A percentile compares a stretch with the other conserved stretches of the same genome.
These are phyloP conservation scores for Monoraphidium neglectum DNA, from an alignment of 139 green algal genomes.

Conservation along the genomic window DNA sequence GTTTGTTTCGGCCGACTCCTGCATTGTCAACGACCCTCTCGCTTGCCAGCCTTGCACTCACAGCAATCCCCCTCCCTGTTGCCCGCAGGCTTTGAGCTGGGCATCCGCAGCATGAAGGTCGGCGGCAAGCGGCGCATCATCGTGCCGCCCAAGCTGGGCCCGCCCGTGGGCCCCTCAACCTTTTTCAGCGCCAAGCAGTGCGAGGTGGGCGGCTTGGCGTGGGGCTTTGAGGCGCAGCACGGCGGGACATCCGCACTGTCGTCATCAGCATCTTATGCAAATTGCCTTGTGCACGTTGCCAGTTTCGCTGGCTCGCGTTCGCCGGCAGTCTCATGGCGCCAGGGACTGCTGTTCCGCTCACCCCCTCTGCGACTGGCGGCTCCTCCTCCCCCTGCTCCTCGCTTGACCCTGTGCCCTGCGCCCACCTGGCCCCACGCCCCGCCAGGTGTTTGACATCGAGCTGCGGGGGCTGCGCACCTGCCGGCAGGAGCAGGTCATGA, in stretches of 20 bases:
- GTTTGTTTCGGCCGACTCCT: no score
- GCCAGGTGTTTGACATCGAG: conserved; percentile 97
- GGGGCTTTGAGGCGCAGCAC: neutral
- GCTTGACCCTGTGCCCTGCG: neutral
- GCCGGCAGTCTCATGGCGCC: neutral
- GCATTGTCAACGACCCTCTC: no score
- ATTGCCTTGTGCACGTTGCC: neutral
- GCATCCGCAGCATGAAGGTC: conserved; percentile 80
- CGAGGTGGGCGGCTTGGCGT: conserved; percentile 52
- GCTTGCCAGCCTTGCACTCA: no score
- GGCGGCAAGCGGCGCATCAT: conserved; percentile 90
- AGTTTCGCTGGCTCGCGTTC: neutral
- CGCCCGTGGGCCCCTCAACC: conserved; percentile 94
- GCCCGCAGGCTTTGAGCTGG: conserved; percentile 91
- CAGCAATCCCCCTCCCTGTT: no score
- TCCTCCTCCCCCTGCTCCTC: neutral
- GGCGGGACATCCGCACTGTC: neutral
- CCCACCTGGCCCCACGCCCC: neutral
- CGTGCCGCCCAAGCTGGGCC: conserved; percentile 93
- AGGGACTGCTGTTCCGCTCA: neutral
- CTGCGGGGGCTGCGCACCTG: conserved; percentile 80
- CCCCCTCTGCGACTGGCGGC: neutral
- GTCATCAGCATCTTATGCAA: no score
- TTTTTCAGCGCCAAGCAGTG: conserved; percentile 99
- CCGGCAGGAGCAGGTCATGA: conserved; percentile 63